Conservation (phyloP, 495 filamentous ascomycete genomes). For the Trypethelium eluteriae region DNA sequence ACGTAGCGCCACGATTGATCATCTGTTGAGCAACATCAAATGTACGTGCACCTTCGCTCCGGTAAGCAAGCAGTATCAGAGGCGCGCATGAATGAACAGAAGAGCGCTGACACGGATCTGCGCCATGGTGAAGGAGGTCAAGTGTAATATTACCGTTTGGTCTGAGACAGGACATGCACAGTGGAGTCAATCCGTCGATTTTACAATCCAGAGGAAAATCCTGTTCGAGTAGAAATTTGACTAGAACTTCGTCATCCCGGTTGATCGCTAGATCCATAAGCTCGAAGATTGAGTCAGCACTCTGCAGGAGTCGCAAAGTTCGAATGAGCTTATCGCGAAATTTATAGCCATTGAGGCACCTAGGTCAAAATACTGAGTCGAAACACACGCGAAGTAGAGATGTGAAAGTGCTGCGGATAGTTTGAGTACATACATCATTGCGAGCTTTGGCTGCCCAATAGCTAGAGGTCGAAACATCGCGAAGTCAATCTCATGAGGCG, state of each 20-base stretch:
- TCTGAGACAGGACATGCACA: background rate
- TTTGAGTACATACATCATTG: background rate
- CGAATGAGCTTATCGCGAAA: background rate
- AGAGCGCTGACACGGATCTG: background rate
- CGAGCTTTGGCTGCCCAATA: background rate
- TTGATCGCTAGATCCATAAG: background rate
- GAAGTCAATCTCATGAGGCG: background rate
- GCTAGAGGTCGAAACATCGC: background rate
- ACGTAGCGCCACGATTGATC: background rate
- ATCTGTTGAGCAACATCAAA: background rate
- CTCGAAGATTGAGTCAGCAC: background rate
- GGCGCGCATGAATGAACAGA: background rate
- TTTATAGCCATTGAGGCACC: background rate
- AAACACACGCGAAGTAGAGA: too few relatives aligned
- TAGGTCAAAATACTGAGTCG: background rate
- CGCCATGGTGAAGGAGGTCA: background rate
- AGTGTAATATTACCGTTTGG: background rate
- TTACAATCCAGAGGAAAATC: background rate
- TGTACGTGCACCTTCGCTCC: background rate
- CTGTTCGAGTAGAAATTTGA: background rate
- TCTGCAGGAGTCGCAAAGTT: background rate
- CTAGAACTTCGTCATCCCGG: background rate
- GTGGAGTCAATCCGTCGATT: slow-evolving; percentile 2
- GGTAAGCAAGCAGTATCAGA: background rate
- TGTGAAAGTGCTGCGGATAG: too few relatives aligned